Conservation (phyloP, 768 basidiomycete species). For the Neoboletus subvelutipes region DNA sequence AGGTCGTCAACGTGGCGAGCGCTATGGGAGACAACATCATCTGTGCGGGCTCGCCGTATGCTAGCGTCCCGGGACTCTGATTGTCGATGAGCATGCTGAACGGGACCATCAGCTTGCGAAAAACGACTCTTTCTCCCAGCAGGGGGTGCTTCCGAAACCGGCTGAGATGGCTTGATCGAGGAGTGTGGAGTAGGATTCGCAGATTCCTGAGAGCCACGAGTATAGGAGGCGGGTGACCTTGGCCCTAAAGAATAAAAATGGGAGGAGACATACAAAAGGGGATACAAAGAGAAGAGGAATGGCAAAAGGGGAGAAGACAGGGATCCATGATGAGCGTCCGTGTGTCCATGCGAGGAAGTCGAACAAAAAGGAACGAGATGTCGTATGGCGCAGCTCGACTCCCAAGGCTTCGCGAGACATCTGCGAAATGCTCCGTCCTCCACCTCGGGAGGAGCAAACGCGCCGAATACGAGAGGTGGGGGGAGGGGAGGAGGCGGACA, state of each 20-base stretch:
- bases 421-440: constrained; percentile 34
- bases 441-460: constrained; percentile 39
- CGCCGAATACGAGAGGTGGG: constrained; percentile 37
- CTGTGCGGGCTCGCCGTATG: constrained; percentile 18
- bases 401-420: constrained; percentile 48
- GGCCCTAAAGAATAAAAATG: constrained; percentile 43
- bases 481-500: constrained; percentile 43
- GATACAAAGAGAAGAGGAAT: constrained; percentile 30
- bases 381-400: constrained; percentile 37
- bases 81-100: constrained; percentile 12
- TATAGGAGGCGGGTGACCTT: constrained; percentile 36
- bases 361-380: constrained; percentile 36
- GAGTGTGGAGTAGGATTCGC: constrained; percentile 7
- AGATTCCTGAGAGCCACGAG: constrained; percentile 32
- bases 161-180: constrained; percentile 17
- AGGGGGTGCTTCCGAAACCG: constrained; percentile 9
- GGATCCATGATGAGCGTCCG: constrained; percentile 43
- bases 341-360: constrained; percentile 41
- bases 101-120: constrained; percentile 17
- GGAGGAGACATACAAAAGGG: constrained; percentile 30
- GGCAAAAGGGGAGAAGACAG: constrained; percentile 32
- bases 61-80: constrained; percentile 16
- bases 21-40: constrained; percentile 16
- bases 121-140: constrained; percentile 24
- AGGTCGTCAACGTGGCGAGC: constrained; percentile 15